Conservation (phyloP, 805 yeast species). For the Kregervanrija pseudodelftensis region DNA sequence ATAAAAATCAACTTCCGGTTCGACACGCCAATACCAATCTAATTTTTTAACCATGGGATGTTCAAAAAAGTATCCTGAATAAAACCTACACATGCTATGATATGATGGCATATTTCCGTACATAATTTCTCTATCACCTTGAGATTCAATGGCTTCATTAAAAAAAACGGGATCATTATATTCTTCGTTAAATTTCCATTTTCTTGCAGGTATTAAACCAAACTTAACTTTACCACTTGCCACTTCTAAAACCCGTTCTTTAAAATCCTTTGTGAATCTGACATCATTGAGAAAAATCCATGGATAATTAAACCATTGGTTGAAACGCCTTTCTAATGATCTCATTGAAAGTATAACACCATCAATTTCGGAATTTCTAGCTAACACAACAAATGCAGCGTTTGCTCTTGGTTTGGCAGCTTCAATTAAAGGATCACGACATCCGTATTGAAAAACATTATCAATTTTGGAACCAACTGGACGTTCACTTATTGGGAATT, state of each 20-base stretch:
- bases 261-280: slow-evolving; percentile 62
- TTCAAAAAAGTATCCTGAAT: slow-evolving; percentile 73
- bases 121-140: slow-evolving; percentile 78
- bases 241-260: slow-evolving; percentile 37
- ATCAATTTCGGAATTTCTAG: slow-evolving; percentile 70
- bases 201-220: slow-evolving; percentile 50
- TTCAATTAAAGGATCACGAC: slow-evolving; percentile 22
- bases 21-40: slow-evolving; percentile 96
- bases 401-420: slow-evolving; percentile 44
- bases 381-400: slow-evolving; percentile 80
- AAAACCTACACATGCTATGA: slow-evolving; percentile 94
- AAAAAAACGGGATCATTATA: slow-evolving; percentile 35
- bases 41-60: slow-evolving; percentile 65
- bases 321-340: slow-evolving; percentile 80
- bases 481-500: slow-evolving; percentile 23
- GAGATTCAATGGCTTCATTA: slow-evolving; percentile 54
- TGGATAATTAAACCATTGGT: slow-evolving; percentile 90
- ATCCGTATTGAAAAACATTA: slow-evolving; percentile 27
- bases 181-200: slow-evolving; percentile 66
- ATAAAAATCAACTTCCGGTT: slow-evolving; percentile 83
- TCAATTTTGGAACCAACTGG: slow-evolving; percentile 20
- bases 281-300: slow-evolving; percentile 86
- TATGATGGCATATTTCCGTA: slow-evolving; percentile 80
- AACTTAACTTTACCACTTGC: slow-evolving; percentile 64
- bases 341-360: slow-evolving; percentile 71